Conservation (phyloP, 1,139 yeast genomes). For the Taiozyma sp. region DNA sequence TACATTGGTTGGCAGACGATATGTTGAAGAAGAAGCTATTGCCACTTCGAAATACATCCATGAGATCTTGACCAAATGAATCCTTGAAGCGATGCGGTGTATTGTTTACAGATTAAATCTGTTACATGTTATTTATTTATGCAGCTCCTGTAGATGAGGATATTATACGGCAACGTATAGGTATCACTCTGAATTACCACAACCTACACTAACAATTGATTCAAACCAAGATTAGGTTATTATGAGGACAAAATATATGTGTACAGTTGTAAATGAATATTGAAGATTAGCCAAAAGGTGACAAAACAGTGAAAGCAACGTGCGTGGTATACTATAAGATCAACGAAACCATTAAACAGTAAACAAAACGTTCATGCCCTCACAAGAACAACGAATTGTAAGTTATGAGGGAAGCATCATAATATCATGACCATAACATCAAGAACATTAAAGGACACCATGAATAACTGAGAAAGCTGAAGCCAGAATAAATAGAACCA, state of each 20-base stretch:
- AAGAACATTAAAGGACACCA: background rate
- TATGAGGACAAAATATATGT: background rate
- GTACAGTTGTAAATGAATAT: background rate
- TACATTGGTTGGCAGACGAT: constrained; percentile 48
- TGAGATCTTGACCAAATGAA: constrained; percentile 8
- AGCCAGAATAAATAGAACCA: background rate
- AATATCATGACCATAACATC: background rate
- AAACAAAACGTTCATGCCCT: background rate
- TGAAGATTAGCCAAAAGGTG: background rate
- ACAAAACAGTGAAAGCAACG: background rate
- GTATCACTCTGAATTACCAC: background rate
- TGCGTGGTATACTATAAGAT: background rate
- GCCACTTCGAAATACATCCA: constrained; percentile 32
- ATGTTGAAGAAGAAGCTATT: constrained; percentile 47
- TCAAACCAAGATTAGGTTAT: no score
- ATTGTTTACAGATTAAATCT: background rate
- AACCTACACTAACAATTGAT: background rate
- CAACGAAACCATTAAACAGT: background rate
- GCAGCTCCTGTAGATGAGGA: background rate
- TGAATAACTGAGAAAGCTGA: background rate
- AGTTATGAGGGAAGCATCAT: background rate
- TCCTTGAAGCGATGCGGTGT: no score
- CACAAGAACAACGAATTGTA: background rate
- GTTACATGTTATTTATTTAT: background rate
- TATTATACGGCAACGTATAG: no score